Conservation (phyloP, 352 stramenopile species). For the Phytopythium ostracodes region DNA sequence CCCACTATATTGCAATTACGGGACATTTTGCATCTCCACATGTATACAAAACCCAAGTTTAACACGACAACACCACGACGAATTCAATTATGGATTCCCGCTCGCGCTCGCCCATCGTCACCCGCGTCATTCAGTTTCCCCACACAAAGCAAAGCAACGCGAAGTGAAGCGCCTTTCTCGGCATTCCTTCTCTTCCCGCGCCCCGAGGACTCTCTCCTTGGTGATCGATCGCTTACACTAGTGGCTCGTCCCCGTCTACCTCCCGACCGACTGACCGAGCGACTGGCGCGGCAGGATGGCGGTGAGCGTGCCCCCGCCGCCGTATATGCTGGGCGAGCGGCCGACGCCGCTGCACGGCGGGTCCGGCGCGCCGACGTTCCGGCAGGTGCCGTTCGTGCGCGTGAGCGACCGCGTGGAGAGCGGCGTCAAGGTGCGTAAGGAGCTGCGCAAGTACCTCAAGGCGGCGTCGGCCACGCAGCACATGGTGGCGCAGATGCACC, state of each 20-base stretch:
- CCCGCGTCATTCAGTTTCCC: neutral
- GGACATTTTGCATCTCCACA: neutral
- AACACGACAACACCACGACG: neutral
- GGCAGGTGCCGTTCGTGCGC: constrained; percentile 80
- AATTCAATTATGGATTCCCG: neutral
- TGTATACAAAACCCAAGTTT: neutral
- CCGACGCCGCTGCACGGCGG: constrained; percentile 51
- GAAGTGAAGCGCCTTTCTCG: neutral
- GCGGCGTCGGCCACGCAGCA: constrained; percentile 70
- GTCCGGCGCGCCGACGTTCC: constrained; percentile 52
- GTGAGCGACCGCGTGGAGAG: constrained; percentile 76
- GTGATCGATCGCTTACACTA: no score
- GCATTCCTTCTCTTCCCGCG: no score
- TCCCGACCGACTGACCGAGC: no score
- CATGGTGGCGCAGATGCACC: constrained; percentile 73
- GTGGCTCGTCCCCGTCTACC: no score
- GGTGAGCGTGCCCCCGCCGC: constrained; percentile 39
- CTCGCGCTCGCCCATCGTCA: neutral
- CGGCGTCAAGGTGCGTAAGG: constrained; percentile 76
- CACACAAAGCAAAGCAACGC: neutral
- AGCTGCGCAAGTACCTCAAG: constrained; percentile 83
- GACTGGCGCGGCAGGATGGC: constrained; percentile 2
- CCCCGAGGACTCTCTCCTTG: no score
- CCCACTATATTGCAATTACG: neutral
- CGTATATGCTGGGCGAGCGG: constrained; percentile 81